Evolutionary conservation across 73 alveolate genomes (phyloP).

Genomic region (Tetrahymena malaccensis): DNA sequence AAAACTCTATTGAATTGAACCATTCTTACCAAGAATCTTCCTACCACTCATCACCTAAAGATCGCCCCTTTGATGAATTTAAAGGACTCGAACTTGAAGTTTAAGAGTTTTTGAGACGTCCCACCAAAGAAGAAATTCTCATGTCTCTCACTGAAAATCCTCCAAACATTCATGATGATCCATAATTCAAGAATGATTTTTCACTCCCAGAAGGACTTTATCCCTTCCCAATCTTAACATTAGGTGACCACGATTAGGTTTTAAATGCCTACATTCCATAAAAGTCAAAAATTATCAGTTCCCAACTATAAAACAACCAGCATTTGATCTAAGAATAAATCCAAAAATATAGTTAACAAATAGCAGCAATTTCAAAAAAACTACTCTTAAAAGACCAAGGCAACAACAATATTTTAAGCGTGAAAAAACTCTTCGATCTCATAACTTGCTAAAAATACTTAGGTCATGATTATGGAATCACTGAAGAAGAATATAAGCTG

Average conservation of each 20-base stretch:
- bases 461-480: not conserved
- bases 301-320: not conserved
- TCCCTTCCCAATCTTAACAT: not conserved
- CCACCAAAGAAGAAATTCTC: not conserved
- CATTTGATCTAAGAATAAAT: not conserved
- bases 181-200: not conserved
- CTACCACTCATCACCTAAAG: not conserved
- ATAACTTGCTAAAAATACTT: not conserved
- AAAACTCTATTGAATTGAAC: not conserved
- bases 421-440: not conserved
- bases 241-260: not conserved
- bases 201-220: not conserved
- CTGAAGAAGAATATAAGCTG: not conserved
- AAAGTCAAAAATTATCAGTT: not conserved
- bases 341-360: not conserved
- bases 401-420: not conserved
- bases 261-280: not conserved
- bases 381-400: not conserved
- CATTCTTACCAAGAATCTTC: not conserved
- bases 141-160: not conserved
- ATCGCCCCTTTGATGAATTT: not conserved
- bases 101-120: not conserved
- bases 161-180: not conserved
- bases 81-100: not conserved
- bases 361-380: not conserved